Evolutionary conservation across 2,329 filamentous ascomycete species (phyloP), one percentile per base, ranked within the genome.

Genomic region (Colletotrichum higginsianum): DNA sequence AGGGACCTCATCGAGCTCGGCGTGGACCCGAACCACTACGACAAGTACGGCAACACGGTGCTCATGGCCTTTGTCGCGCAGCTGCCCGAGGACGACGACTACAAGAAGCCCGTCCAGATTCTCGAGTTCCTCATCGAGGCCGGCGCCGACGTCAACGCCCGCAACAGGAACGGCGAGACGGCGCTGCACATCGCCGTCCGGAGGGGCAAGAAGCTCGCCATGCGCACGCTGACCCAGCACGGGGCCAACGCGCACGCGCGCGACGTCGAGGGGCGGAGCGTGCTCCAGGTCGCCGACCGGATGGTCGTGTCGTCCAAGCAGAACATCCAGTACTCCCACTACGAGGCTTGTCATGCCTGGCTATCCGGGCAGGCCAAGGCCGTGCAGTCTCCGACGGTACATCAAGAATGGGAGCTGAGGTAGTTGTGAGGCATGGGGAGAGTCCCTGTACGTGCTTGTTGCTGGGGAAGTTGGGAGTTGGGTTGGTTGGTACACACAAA

Each of bases 81-180:
- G 61, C 82, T 87, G 1, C 82, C 84, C 2, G 85, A 86, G 73
- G 85, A 88, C 26, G 85, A 87, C 30, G 85, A 87, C 74, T 85
- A 88, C 75, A 85, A 82, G 74, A 74, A 79, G 21, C 84, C 87
- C 1, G 81, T 82, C 11, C 72, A 76, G 4, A 85, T 89, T 8
- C 78, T 90, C 5, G 78, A 82, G 62, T 75, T 80, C 0, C 81
- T 90, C 0, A 74, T 88, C 21, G 68, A 77, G 0, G 77, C 76
- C 0, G 85, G 86, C 1, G 87, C 86, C 0, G 77, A 83, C 1
- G 74, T 89, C 4, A 81, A 89, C 66, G 84, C 83, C 6, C 85
- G 87, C 38, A 90, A 90, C 75, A 80, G 86, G 4, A 78, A 81
- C 0, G 88, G 88, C 50, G 88, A 90, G 78, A 90, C 88, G 0